Evolutionary conservation across 768 basidiomycete species (phyloP).

Genomic region (Russula lepida): DNA sequence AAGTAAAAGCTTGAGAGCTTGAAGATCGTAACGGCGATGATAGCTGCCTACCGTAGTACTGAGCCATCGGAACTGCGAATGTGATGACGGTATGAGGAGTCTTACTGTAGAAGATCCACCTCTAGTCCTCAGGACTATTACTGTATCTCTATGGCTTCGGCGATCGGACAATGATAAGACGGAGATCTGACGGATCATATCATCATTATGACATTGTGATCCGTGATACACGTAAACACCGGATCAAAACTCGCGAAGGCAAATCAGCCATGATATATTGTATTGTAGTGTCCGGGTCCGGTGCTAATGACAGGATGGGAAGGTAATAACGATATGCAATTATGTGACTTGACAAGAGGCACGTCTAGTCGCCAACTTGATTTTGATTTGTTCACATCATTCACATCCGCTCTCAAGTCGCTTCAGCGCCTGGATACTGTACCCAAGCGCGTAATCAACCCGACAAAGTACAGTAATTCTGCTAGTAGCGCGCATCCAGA

Average conservation of each 20-base stretch:
- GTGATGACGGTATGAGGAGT: no score
- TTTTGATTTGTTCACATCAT: background rate
- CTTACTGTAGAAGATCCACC: no score
- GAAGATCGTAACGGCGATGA: no score
- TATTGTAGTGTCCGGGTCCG: background rate
- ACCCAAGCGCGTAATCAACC: background rate
- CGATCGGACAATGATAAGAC: background rate
- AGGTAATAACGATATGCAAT: no score
- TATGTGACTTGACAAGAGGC: no score
- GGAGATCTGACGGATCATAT: background rate
- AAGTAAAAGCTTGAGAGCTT: no score
- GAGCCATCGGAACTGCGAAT: no score
- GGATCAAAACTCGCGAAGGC: background rate
- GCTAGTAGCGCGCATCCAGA: background rate
- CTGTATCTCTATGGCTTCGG: background rate
- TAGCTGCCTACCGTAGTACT: no score
- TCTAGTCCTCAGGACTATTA: background rate
- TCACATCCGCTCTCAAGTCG: background rate
- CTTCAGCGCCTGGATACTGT: background rate
- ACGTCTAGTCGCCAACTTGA: no score
- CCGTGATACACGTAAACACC: background rate
- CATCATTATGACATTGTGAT: background rate
- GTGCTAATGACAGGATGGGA: background rate
- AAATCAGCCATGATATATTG: background rate
- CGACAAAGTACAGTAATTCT: background rate